phyloP scores from a whole-genome alignment of 306 rosid genomes.

The Malus sylvestris region DNA sequence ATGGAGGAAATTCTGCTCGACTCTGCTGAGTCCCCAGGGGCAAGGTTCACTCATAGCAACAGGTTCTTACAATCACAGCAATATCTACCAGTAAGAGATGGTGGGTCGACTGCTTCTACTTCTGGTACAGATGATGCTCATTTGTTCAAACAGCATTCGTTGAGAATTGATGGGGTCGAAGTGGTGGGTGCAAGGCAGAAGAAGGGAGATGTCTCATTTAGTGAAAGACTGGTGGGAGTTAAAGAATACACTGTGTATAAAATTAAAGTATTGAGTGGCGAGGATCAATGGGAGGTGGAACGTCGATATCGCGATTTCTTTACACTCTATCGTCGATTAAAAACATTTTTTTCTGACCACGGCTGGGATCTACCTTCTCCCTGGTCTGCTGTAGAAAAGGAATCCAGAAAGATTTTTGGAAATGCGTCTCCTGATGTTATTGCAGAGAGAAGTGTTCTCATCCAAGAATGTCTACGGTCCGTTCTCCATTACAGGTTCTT shows the following conservation, averaged over 20 bases:
- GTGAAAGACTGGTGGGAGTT: constrained; percentile 97
- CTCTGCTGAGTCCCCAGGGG: constrained; percentile 57
- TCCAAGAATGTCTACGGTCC: constrained; percentile 83
- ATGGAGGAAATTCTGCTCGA: constrained; percentile 97
- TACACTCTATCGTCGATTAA: constrained; percentile 61
- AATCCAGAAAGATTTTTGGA: constrained; percentile 74
- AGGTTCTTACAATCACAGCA: constrained; percentile 40
- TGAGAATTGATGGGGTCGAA: constrained; percentile 73
- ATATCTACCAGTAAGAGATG: constrained; percentile 69
- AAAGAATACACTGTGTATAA: constrained; percentile 89
- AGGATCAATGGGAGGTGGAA: constrained; percentile 91
- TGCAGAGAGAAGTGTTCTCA: constrained; percentile 82
- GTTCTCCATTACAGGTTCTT: constrained; percentile 49
- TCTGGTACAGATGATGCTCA: constrained; percentile 52
- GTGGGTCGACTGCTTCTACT: constrained; percentile 87
- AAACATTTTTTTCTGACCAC: constrained; percentile 54
- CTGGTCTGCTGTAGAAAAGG: constrained; percentile 79
- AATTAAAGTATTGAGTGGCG: constrained; percentile 75
- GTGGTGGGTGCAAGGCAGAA: constrained; percentile 97
- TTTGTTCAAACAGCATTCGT: constrained; percentile 37
- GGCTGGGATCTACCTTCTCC: constrained; percentile 79
- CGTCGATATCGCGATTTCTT: constrained; percentile 85
- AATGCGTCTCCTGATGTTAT: constrained; percentile 86
- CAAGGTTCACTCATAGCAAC: constrained; percentile 46
- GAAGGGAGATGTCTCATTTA: constrained; percentile 85